Base-by-base conservation (phyloP, 1,139 yeast species). In the Scheffersomyces titani region DNA sequence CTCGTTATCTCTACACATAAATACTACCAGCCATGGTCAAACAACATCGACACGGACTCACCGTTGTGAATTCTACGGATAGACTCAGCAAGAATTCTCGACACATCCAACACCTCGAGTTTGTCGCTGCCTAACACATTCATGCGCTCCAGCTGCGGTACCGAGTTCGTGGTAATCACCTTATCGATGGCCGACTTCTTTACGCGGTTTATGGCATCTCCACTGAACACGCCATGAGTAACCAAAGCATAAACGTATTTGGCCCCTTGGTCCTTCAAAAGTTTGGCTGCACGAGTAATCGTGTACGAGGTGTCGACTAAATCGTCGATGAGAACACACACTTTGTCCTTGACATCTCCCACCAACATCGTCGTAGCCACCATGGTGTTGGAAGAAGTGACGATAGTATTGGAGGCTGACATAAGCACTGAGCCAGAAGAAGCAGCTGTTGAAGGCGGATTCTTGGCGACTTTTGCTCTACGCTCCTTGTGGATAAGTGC, bases 401-500 rank as follows among this genome's bases (percentile, higher is more conserved):
- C 2, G 18, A 50, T 44, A 1, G 59, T 53, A 24, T 51, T 40
- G 16, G 53, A 44, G 20, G 51, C 46, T 9, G 60, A 45, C 9
- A 54, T 48, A n/a, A 63, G 59, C 19, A 44, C 51, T n/a, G 53
- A 19, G 45, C 47, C 6, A 49, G 51, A 49, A 19, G 62, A 47
- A 13, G 67, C 59, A n/a, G 67, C 59, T 5, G 71, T 63, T 19
- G 69, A 62, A 6, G 76, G 74, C n/a, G 78, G 77, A 50, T 63
- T 63, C 55, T 69, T 72, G 6, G 77, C 70, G 6, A 70, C 66
- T 59, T 78, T 80, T 52, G 87, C 85, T 61, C 97, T 81, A 69
- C 97, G 83, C 70, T 96, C 99, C 73, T 96, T 96, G 75, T 96
- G 98, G 64, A 96, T 92, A 70, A 96, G 80, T 0, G 99, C 99